Conservation (phyloP, 2,329 filamentous ascomycete species). For the Fusarium sacchari region DNA sequence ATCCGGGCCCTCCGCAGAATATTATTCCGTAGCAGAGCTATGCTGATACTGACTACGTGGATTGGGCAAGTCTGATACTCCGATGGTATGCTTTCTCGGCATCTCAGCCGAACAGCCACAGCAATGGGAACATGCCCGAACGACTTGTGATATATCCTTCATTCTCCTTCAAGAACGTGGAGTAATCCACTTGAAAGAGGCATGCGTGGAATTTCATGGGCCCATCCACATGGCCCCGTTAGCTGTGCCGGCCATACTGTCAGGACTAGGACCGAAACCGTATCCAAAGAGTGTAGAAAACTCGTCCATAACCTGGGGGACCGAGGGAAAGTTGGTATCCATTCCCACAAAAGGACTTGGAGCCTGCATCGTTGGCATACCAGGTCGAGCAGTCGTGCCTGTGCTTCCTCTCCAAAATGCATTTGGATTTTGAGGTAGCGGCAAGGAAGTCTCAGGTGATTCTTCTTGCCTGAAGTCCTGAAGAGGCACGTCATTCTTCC, state of each 20-base stretch:
- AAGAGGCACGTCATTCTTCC: slow-evolving; percentile 52
- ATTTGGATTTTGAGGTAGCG: slow-evolving; percentile 37
- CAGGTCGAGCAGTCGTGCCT: slow-evolving; percentile 34
- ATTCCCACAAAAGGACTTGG: slow-evolving; percentile 51
- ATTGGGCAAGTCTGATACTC: not conserved
- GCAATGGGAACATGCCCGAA: not conserved
- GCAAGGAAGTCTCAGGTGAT: slow-evolving; percentile 37
- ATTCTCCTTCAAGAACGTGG: not conserved
- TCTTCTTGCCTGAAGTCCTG: slow-evolving; percentile 42
- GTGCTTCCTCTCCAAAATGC: slow-evolving; percentile 37
- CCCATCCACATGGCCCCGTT: slow-evolving; percentile 45
- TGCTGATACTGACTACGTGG: not conserved
- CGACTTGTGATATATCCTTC: slow-evolving; percentile 10
- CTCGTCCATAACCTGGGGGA: slow-evolving; percentile 53
- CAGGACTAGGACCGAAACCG: slow-evolving; percentile 46
- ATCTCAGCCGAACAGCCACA: not conserved
- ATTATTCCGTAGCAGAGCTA: not conserved
- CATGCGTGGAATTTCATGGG: slow-evolving; percentile 29
- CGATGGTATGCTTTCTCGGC: not conserved
- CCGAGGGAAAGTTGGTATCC: slow-evolving; percentile 51
- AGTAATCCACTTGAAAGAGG: not conserved
- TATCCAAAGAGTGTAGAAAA: slow-evolving; percentile 49
- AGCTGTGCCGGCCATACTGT: slow-evolving; percentile 40
- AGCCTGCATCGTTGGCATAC: slow-evolving; percentile 43
- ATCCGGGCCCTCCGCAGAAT: not conserved